Conservation (phyloP, 805 yeast species). For the Tetrapisispora iriomotensis region DNA sequence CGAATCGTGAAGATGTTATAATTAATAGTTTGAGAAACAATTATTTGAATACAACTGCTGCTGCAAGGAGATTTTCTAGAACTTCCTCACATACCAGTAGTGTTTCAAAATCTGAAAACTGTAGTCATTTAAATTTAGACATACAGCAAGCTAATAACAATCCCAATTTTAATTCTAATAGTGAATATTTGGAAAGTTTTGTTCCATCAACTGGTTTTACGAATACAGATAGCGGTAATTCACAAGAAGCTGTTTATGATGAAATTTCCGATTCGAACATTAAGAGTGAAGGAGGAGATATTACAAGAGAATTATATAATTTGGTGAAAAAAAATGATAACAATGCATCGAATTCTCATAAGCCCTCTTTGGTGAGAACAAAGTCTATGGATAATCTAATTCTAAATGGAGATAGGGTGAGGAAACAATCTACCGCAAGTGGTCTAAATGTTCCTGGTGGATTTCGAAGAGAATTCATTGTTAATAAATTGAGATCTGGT, state of each 20-base stretch:
- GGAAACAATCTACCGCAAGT: conserved; percentile 58
- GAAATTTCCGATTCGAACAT: conserved; percentile 3
- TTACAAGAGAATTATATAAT: conserved; percentile 30
- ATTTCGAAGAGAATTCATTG: conserved; percentile 60
- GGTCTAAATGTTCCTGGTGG: conserved; percentile 75
- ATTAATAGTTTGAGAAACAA: conserved; percentile 25
- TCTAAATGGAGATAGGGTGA: conserved; percentile 15
- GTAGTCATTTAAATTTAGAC: neutral
- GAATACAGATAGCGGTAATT: too few species aligned
- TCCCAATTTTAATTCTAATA: neutral
- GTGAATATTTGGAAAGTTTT: too few species aligned
- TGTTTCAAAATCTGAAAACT: neutral
- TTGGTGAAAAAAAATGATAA: conserved; percentile 7
- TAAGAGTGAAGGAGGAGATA: conserved; percentile 29
- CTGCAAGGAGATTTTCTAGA: neutral
- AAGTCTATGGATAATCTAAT: conserved; percentile 21
- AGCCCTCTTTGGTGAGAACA: conserved; percentile 2
- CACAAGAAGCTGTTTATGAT: neutral
- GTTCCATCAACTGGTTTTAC: too few species aligned
- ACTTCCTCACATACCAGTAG: neutral
- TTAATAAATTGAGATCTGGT: conserved; percentile 31
- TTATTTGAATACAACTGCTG: conserved; percentile 14
- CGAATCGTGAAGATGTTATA: conserved; percentile 22
- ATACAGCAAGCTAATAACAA: neutral
- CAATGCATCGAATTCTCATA: conserved; percentile 2